These are phyloP conservation scores for Candida glucosophila DNA, from an alignment of 1,139 yeast genomes.

Conservation along the genomic window DNA sequence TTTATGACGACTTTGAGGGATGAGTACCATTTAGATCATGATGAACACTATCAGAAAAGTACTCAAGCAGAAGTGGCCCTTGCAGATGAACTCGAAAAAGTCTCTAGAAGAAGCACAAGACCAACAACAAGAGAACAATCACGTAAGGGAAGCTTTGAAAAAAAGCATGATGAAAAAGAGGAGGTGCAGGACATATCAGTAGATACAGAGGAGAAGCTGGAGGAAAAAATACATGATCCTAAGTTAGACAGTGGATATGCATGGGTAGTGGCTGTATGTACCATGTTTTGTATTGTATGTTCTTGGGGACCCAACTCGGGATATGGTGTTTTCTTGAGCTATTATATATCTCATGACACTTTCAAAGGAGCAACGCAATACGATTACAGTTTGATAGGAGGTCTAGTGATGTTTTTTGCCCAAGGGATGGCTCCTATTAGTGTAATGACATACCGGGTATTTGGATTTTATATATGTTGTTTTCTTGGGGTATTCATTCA, in stretches of 20 bases:
- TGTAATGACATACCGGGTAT: slow-evolving; percentile 21
- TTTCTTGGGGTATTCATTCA: slow-evolving; percentile 42
- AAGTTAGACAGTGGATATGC: slow-evolving; percentile 56
- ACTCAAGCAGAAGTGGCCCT: slow-evolving; percentile 2
- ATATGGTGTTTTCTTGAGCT: slow-evolving; percentile 60
- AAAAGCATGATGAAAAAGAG: slow-evolving; percentile 1
- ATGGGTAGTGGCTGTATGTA: slow-evolving; percentile 57
- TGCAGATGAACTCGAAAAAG: slow-evolving; percentile 1
- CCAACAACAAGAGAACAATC: slow-evolving; percentile 2
- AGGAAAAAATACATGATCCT: no score
- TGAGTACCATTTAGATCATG: slow-evolving; percentile 17
- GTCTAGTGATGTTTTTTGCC: slow-evolving; percentile 51
- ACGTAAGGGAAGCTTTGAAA: background rate
- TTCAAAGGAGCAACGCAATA: slow-evolving; percentile 51
- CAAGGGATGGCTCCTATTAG: slow-evolving; percentile 51
- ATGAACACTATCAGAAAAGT: slow-evolving; percentile 7
- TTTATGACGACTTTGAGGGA: slow-evolving; percentile 25
- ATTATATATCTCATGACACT: slow-evolving; percentile 34
- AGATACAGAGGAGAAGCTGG: slow-evolving; percentile 19
- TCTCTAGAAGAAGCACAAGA: slow-evolving; percentile 4
- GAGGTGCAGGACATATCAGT: slow-evolving; percentile 4
- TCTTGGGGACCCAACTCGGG: slow-evolving; percentile 75
- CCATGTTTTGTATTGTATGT: slow-evolving; percentile 37
- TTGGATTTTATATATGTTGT: slow-evolving; percentile 30
- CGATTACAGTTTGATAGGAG: slow-evolving; percentile 66